Conservation (phyloP, 2,329 filamentous ascomycete species). For the Bretziella fagacearum region DNA sequence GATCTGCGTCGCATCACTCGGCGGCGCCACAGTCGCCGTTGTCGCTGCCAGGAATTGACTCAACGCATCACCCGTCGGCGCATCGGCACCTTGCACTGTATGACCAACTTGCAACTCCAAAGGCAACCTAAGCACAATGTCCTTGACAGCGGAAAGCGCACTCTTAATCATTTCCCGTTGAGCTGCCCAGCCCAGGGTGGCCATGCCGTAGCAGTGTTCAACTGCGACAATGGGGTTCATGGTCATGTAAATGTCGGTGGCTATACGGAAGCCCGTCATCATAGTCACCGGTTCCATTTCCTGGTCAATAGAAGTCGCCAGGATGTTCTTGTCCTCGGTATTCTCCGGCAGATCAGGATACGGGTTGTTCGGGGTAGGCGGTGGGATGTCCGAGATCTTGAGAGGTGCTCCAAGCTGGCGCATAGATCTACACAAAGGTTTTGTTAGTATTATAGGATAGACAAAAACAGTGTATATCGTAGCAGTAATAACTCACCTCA, state of each 20-base stretch:
- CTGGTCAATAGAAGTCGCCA: constrained; percentile 51
- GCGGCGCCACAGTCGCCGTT: constrained; percentile 28
- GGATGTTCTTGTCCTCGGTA: constrained; percentile 70
- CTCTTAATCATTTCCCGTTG: constrained; percentile 58
- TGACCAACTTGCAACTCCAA: constrained; percentile 44
- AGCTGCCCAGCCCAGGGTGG: constrained; percentile 59
- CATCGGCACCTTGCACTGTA: constrained; percentile 19
- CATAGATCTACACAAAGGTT: constrained; percentile 40
- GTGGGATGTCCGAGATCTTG: constrained; percentile 56
- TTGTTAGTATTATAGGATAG: constrained; percentile 15
- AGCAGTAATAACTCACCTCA: constrained; percentile 37
- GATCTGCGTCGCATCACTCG: constrained; percentile 31
- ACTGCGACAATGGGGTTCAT: constrained; percentile 66
- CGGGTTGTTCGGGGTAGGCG: constrained; percentile 55
- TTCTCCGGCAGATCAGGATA: constrained; percentile 69
- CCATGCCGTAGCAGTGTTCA: constrained; percentile 67
- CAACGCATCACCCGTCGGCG: constrained; percentile 17
- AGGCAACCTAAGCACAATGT: constrained; percentile 49
- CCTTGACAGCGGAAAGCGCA: constrained; percentile 53
- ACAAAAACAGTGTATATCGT: background rate
- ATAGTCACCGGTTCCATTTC: constrained; percentile 50
- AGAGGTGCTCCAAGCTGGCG: constrained; percentile 59
- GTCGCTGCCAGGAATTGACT: constrained; percentile 22
- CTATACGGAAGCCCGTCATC: constrained; percentile 66
- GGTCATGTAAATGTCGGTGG: constrained; percentile 60